Evolutionary conservation across 352 stramenopile genomes (phyloP).

Genomic region (Globisporangium cederbergense): DNA sequence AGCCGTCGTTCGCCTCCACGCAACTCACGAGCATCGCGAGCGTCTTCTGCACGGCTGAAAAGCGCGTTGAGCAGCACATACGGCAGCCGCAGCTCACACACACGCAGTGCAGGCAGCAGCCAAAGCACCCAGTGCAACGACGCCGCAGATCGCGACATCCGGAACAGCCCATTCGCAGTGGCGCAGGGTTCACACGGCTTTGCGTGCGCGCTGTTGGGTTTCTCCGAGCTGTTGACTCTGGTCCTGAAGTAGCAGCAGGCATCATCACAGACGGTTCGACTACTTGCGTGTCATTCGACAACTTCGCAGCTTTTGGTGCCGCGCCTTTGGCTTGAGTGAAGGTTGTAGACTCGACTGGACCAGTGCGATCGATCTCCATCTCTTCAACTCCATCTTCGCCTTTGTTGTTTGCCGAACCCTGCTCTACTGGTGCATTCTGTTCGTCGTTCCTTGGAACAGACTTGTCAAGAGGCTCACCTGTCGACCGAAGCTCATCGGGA

Average conservation of each 20-base stretch:
- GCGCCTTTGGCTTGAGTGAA: neutral
- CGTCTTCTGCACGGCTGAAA: conserved; percentile 55
- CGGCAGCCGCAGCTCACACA: conserved; percentile 67
- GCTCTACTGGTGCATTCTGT: neutral
- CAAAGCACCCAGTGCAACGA: conserved; percentile 58
- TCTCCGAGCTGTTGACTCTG: conserved; percentile 7
- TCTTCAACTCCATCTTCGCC: neutral
- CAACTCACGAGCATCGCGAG: conserved; percentile 48
- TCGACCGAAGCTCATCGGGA: neutral
- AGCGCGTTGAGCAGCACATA: conserved; percentile 66
- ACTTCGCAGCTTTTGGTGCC: neutral
- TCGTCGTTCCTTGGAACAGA: neutral
- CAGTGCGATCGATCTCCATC: conserved; percentile 4
- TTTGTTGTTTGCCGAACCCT: neutral
- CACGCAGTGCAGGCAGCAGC: conserved; percentile 68
- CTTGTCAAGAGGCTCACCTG: neutral
- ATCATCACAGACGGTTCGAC: neutral
- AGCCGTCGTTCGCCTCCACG: conserved; percentile 58
- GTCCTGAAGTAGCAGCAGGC: neutral
- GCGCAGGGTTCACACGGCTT: conserved; percentile 19
- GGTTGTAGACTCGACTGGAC: too few species aligned
- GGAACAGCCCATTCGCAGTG: conserved; percentile 59
- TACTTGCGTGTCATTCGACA: neutral
- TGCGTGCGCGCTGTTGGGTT: conserved; percentile 13
- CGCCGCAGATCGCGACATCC: conserved; percentile 57